Percentiles rank a stretch among this genome's conserved stretches.
phyloP scores from a whole-genome alignment of 164 flowering plant genomes.

The Macadamia integrifolia region DNA sequence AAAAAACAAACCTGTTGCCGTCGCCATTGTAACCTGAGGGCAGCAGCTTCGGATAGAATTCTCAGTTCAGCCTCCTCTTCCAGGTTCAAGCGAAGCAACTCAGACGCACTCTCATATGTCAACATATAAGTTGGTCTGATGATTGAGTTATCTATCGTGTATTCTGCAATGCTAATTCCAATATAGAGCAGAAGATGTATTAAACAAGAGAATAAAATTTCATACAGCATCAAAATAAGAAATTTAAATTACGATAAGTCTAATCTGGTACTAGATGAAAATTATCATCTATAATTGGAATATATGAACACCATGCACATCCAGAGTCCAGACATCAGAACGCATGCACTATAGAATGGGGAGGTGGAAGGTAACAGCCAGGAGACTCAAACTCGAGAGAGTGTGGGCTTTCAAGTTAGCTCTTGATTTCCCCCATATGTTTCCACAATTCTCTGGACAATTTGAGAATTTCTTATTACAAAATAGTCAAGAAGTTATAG shows the following conservation, averaged over 20 bases:
- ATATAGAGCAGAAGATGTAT: slow-evolving; percentile 8
- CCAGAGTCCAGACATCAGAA: neutral
- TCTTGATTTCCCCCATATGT: neutral
- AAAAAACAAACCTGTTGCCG: slow-evolving; percentile 56
- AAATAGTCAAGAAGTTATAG: neutral
- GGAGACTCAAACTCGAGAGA: too few species aligned
- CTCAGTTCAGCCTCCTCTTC: slow-evolving; percentile 83
- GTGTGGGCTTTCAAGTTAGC: neutral
- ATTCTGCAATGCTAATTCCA: slow-evolving; percentile 80
- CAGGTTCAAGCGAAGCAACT: slow-evolving; percentile 77
- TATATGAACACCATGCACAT: neutral
- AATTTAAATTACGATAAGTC: neutral
- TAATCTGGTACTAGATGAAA: neutral
- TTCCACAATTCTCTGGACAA: neutral
- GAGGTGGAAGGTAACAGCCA: too few species aligned
- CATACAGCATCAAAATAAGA: neutral
- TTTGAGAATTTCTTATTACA: too few species aligned
- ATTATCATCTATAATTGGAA: neutral
- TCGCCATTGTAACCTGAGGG: slow-evolving; percentile 76
- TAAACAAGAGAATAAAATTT: slow-evolving; percentile 6
- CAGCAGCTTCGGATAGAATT: slow-evolving; percentile 78
- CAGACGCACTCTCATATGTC: slow-evolving; percentile 94
- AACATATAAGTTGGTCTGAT: slow-evolving; percentile 94
- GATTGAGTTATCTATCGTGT: slow-evolving; percentile 61
- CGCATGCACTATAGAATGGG: neutral